Base-by-base conservation (phyloP, 345 rosid species). In the Gossypium rotundifolium region DNA sequence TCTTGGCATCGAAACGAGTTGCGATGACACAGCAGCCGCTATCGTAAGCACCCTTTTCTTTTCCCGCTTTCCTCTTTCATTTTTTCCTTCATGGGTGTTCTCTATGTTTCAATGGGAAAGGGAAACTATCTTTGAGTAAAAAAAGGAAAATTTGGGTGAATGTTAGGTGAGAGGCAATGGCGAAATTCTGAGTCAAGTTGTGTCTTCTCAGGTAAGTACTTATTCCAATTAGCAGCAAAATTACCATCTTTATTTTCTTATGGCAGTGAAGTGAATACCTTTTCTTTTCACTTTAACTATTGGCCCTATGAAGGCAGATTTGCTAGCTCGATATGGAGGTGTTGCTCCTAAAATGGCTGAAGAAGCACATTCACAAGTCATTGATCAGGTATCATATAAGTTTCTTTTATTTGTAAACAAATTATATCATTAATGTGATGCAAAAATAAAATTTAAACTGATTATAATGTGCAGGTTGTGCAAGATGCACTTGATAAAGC, bases 1-100 rank as follows among this genome's bases (percentile, higher is more conserved):
- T 76, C 88, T 94, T 20, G 98, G 98, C 46, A 91, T 94, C 75
- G 98, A 94, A 82, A 94, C 94, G 20, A 92, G 98, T 84, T 94
- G 98, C 59, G 98, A 94, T 55, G 98, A 92, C 87, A 94, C 98
- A 11, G 98, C 98, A 0, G 98, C 97, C 29, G 98, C 98, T 75
- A 82, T 94, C 18, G 98, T 94, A 79, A 79, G 90, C 54, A 48
- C 38, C 11, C 11, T 17, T 61, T 70, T 55, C 14, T 42, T 17
- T 77, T 40, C 7, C 7, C 61, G 49, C 58, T 18, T 11, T 65
- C 11, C 46, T 22, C 17, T 48, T 71, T 11, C 2, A 53, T 65
- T 0, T 65, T 0, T 40, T 3, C 1, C 14, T 65, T 42, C 13
- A 0, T 18, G 49, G 27, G 62, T 48, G 22, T 61, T 27, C 16